Base-by-base conservation (phyloP, 352 stramenopile genomes). In the Pythium scleroteichum region DNA sequence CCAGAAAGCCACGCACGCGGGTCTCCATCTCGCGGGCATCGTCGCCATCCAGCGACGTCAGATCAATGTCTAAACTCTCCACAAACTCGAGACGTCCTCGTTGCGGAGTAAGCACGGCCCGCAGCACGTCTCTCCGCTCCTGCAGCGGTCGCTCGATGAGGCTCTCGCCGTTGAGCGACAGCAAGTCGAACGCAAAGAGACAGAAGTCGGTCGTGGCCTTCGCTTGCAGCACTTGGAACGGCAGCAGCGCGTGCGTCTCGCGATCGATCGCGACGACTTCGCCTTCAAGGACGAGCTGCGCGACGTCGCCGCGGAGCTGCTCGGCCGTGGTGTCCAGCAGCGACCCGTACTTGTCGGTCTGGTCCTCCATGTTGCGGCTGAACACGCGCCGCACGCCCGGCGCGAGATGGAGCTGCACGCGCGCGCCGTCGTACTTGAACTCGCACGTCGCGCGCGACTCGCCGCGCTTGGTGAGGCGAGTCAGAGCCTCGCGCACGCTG, bases 361-460 rank as follows among this genome's bases (percentile, higher is more conserved):
- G 79, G 52, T 90, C 75, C 45, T 94, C 85, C 77, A 92, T 88
- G 59, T 92, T 94, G 26, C 85, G 81, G 57, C 85, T 94, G 64
- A 94, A 94, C 32, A 94, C 79, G 32, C 75, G 75, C n/a, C 71
- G 33, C 14, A 74, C 51, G 3, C 26, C 16, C 4, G 20, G 23
- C 0, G 32, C 20, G 38, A 88, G 56, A 56, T 94, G 85, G 14
- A 92, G 68, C 47, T 94, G 85, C 17, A 94, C 79, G 17, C 85
- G 81, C 2, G 82, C 85, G 20, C 85, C 85, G 64, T 94, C 85
- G 58, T 94, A 94, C 60, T 94, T 94, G 77, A 76, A 92, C 50
- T 94, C 85, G 48, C 82, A 91, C 5, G 83, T 85, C 13, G 79
- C 82, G 17, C 60, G 67, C 40, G 53, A 54, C 23, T 51, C 51